Conservation (phyloP, 805 yeast species). For the Wickerhamomyces canadensis region DNA sequence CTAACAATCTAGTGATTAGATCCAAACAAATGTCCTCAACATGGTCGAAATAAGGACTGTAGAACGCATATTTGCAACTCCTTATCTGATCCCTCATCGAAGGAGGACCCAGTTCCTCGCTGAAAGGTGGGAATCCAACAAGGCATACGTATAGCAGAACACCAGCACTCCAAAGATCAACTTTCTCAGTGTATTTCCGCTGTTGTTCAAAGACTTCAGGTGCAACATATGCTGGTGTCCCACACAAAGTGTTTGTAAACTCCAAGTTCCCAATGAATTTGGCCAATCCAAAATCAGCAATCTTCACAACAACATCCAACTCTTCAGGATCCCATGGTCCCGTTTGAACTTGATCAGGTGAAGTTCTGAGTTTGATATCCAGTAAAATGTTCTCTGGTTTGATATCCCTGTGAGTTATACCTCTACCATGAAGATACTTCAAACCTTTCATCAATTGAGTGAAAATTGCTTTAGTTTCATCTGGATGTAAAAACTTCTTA, state of each 20-base stretch:
- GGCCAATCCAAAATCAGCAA: slow-evolving; percentile 76
- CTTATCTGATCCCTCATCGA: slow-evolving; percentile 70
- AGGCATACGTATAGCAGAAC: slow-evolving; percentile 72
- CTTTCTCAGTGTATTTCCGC: slow-evolving; percentile 60
- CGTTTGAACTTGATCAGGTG: slow-evolving; percentile 21
- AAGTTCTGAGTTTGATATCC: slow-evolving; percentile 40
- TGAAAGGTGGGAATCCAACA: slow-evolving; percentile 83
- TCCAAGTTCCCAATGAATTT: slow-evolving; percentile 60
- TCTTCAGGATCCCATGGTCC: slow-evolving; percentile 49
- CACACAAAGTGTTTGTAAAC: slow-evolving; percentile 75
- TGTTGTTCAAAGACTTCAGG: slow-evolving; percentile 61
- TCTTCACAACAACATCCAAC: slow-evolving; percentile 59
- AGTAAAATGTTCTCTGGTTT: slow-evolving; percentile 71
- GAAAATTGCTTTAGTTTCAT: slow-evolving; percentile 57
- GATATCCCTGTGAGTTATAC: slow-evolving; percentile 72
- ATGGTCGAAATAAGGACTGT: slow-evolving; percentile 75
- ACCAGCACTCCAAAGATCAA: slow-evolving; percentile 81
- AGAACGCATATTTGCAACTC: slow-evolving; percentile 64
- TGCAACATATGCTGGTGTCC: slow-evolving; percentile 85
- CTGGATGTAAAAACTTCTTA: slow-evolving; percentile 55
- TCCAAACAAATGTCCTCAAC: slow-evolving; percentile 62
- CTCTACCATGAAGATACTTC: slow-evolving; percentile 58
- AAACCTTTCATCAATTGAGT: slow-evolving; percentile 64
- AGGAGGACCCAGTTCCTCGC: slow-evolving; percentile 79
- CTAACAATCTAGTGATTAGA: slow-evolving; percentile 54